Evolutionary conservation across 163 green algal species (phyloP), one percentile per base, ranked within the genome.

Genomic region (Prototheca cutis): DNA sequence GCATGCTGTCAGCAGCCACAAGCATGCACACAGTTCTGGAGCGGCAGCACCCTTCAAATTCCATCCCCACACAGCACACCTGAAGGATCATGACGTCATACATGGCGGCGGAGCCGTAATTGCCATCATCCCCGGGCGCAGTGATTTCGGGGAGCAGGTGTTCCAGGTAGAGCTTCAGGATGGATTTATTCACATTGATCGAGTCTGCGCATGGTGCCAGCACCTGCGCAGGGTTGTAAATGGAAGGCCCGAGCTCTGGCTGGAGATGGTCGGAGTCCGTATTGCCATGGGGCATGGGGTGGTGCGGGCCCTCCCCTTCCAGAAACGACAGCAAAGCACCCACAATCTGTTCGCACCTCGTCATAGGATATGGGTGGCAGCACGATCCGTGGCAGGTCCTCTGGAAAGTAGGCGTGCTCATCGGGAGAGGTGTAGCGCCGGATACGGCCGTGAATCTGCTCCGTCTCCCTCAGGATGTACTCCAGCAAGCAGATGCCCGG

Each of bases 391-490:
- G 87, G 84, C 39, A 88, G 23, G 13, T 66, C 72, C 54, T 93
- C 80, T 13, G 92, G 87, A 64, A 90, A 99, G 75, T 96, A 99
- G 4, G 93, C 75, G 57, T 96, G 87, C 70, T 99, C 93, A 33
- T 94, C 86, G 6, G 90, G 90, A 40, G 73, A 88, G 10, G 92
- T 98, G 80, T 95, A 99, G 0, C 82, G 61, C 49, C 87, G 54
- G 31, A 98, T 83, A 47, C 74, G 85, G 48, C 81, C 91, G 59
- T 97, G 87, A 47, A 94, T 66, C 59, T 84, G 68, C 78, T 99
- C 93, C 13, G 83, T 96, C 63, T 96, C 85, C 7, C 78, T 61
- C 39, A 99, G 72, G 34, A 96, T 66, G 58, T 91, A 98, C 69
- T 97, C 90, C 27, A 98, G 67, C 56, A 98, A 75, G 7, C 78